These are phyloP conservation scores for Hygrophorus pudorinus DNA, from an alignment of 768 basidiomycete genomes.

Conservation along the genomic window DNA sequence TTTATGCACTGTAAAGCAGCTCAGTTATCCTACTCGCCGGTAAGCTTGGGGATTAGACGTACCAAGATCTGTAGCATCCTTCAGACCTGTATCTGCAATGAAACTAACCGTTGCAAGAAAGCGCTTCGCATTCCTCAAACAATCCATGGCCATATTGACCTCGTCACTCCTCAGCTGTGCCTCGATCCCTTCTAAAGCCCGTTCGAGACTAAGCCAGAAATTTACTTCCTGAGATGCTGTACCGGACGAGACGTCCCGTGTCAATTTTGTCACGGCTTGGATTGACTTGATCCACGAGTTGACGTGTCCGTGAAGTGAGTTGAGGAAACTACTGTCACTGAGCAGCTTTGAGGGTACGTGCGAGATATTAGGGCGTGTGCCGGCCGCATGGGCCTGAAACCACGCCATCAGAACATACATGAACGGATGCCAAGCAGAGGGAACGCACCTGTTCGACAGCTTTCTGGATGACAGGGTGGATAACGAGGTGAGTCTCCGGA, in stretches of 20 bases:
- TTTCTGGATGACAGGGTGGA: slow-evolving; percentile 82
- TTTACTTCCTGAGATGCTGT: slow-evolving; percentile 99
- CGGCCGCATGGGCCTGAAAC: slow-evolving; percentile 35
- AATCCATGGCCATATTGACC: slow-evolving; percentile 88
- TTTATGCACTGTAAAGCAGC: slow-evolving; percentile 70
- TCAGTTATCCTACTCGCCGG: background rate
- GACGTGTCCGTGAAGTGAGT: slow-evolving; percentile 85
- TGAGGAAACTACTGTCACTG: slow-evolving; percentile 85
- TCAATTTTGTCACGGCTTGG: slow-evolving; percentile 93
- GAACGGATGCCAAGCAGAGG: slow-evolving; percentile 6
- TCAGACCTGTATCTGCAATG: slow-evolving; percentile 93
- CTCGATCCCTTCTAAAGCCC: slow-evolving; percentile 90
- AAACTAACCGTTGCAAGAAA: slow-evolving; percentile 97
- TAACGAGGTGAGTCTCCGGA: slow-evolving; percentile 87
- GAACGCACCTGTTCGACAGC: slow-evolving; percentile 62
- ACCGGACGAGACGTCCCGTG: slow-evolving; percentile 84
- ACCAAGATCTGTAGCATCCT: slow-evolving; percentile 87
- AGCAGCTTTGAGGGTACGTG: slow-evolving; percentile 66
- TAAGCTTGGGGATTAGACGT: slow-evolving; percentile 16
- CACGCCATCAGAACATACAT: slow-evolving; percentile 7
- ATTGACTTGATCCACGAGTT: slow-evolving; percentile 99
- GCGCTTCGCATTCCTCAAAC: slow-evolving; percentile 89
- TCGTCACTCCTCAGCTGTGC: slow-evolving; percentile 85
- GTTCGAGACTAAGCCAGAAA: slow-evolving; percentile 94
- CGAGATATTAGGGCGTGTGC: slow-evolving; percentile 62